These are phyloP conservation scores for Diaporthe australafricana DNA, from an alignment of 2,329 filamentous ascomycete genomes.

Conservation along the genomic window DNA sequence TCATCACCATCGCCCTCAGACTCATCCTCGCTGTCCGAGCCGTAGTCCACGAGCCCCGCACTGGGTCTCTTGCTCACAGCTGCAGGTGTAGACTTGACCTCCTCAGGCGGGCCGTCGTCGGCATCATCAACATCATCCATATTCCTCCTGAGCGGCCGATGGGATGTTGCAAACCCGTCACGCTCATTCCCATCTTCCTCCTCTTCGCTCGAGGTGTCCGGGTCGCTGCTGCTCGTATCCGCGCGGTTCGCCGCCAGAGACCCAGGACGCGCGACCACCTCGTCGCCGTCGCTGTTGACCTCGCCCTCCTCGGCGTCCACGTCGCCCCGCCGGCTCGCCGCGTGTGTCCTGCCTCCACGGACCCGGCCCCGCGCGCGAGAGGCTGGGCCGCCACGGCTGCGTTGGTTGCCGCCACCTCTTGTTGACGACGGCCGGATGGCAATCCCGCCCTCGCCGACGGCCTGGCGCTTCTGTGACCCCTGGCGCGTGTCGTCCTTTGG, in stretches of 20 bases:
- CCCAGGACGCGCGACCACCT: background rate
- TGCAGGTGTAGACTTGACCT: background rate
- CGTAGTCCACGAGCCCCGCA: slow-evolving; percentile 33
- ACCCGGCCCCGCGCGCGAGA: slow-evolving; percentile 31
- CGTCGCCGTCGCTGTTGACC: slow-evolving; percentile 40
- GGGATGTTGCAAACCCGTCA: background rate
- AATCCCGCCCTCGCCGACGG: background rate
- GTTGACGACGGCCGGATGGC: background rate
- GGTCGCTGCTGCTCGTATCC: slow-evolving; percentile 35
- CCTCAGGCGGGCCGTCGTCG: background rate
- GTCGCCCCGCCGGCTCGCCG: background rate
- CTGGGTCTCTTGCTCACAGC: background rate
- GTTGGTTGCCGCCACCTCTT: slow-evolving; percentile 6
- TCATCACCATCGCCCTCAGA: slow-evolving; percentile 38
- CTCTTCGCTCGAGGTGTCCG: slow-evolving; percentile 35
- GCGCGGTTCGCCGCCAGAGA: background rate
- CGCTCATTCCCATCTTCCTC: background rate
- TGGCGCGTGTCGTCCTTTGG: slow-evolving; percentile 11
- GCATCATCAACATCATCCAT: background rate
- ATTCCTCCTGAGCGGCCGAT: background rate
- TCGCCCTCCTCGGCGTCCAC: slow-evolving; percentile 42
- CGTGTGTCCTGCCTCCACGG: slow-evolving; percentile 27
- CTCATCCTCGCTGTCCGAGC: slow-evolving; percentile 30
- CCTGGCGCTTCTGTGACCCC: slow-evolving; percentile 30
- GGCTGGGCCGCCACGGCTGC: slow-evolving; percentile 25